These are phyloP conservation scores for Lentinula edodes DNA, from an alignment of 768 basidiomycete species.

Conservation along the genomic window DNA sequence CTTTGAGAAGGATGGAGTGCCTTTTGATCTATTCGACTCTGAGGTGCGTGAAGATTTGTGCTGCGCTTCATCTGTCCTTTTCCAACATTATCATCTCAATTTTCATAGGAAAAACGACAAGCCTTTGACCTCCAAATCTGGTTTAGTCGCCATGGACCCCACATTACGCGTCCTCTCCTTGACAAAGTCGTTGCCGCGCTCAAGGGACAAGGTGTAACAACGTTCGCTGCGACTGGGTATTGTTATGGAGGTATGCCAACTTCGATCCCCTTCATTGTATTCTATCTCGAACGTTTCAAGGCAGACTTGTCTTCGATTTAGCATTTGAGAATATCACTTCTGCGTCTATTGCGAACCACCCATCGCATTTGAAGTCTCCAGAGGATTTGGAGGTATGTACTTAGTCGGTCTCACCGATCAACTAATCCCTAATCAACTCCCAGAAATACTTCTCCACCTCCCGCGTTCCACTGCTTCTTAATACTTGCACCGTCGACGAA, in stretches of 20 bases:
- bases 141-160: slow-evolving; percentile 26
- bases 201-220: slow-evolving; percentile 51
- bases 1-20: slow-evolving; percentile 9
- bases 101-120: background rate
- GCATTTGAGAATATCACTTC: slow-evolving; percentile 49
- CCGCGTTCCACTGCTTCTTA: slow-evolving; percentile 59
- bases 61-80: background rate
- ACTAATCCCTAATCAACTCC: background rate
- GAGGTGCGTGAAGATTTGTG: background rate
- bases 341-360: slow-evolving; percentile 50
- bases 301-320: slow-evolving; percentile 55
- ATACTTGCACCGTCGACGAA: slow-evolving; percentile 50
- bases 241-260: slow-evolving; percentile 55
- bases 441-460: slow-evolving; percentile 44
- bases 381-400: slow-evolving; percentile 52
- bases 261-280: background rate
- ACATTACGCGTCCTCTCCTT: slow-evolving; percentile 38
- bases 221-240: slow-evolving; percentile 58
- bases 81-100: background rate
- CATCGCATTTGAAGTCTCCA: slow-evolving; percentile 52
- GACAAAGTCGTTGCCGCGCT: slow-evolving; percentile 55
- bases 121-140: background rate
- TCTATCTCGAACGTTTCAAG: slow-evolving; percentile 17
- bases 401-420: background rate
- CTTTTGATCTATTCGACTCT: slow-evolving; percentile 3